These are phyloP conservation scores for Talaromyces nanjingensis DNA, from an alignment of 495 filamentous ascomycete genomes.

Conservation along the genomic window DNA sequence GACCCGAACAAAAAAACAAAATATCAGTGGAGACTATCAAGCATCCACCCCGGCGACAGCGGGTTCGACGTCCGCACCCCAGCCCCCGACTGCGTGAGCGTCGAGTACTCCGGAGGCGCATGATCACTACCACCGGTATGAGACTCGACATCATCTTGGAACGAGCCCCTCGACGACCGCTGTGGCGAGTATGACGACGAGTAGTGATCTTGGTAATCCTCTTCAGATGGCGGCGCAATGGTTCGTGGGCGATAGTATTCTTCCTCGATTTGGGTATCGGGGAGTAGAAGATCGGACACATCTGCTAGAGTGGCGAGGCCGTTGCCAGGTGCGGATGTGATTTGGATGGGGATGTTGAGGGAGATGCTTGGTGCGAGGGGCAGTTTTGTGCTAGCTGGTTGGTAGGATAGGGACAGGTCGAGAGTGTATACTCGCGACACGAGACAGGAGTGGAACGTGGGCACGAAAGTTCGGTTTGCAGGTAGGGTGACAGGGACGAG, in stretches of 20 bases:
- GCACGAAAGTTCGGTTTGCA: constrained; percentile 63
- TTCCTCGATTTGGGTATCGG: constrained; percentile 28
- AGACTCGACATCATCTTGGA: background rate
- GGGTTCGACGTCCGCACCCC: constrained; percentile 1
- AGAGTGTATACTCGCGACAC: constrained; percentile 72
- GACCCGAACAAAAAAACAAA: background rate
- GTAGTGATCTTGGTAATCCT: constrained; percentile 4
- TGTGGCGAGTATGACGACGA: background rate
- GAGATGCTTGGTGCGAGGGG: constrained; percentile 47
- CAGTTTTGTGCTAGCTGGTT: constrained; percentile 48
- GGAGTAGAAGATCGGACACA: constrained; percentile 17
- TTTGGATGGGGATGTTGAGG: constrained; percentile 71
- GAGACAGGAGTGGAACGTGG: constrained; percentile 86
- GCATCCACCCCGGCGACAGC: background rate
- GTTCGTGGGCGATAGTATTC: constrained; percentile 34
- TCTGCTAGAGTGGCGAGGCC: background rate
- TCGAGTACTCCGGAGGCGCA: constrained; percentile 4
- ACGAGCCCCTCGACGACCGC: background rate
- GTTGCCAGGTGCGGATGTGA: constrained; percentile 33
- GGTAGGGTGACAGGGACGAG: constrained; percentile 72
- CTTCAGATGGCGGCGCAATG: constrained; percentile 15
- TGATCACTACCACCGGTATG: background rate
- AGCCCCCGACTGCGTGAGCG: background rate
- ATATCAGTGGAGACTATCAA: background rate
- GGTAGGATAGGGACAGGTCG: constrained; percentile 57